Percentiles rank a stretch among this genome's conserved stretches.
phyloP scores from a whole-genome alignment of 768 basidiomycete genomes.

The Tephrocybe sp. region DNA sequence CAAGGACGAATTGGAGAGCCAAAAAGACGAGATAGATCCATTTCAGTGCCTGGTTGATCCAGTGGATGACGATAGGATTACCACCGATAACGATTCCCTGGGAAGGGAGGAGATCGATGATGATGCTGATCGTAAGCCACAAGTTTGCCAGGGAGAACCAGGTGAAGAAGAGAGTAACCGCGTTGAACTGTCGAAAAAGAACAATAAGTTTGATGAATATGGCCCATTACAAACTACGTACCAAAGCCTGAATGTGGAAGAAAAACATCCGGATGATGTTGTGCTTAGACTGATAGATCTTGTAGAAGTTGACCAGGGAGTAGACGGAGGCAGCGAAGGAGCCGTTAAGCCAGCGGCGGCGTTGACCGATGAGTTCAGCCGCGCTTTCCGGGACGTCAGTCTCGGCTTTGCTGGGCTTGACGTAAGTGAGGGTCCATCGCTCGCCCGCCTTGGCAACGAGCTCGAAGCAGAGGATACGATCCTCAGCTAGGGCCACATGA shows the following conservation, averaged over 20 bases:
- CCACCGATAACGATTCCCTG: slow-evolving; percentile 68
- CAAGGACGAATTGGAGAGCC: slow-evolving; percentile 60
- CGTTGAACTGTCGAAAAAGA: slow-evolving; percentile 63
- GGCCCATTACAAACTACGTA: slow-evolving; percentile 34
- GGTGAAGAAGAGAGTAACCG: slow-evolving; percentile 81
- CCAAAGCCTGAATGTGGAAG: slow-evolving; percentile 89
- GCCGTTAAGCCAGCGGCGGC: slow-evolving; percentile 95
- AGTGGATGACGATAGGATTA: slow-evolving; percentile 70
- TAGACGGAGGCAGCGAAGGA: slow-evolving; percentile 94
- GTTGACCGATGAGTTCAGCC: slow-evolving; percentile 90
- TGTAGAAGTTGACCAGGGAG: slow-evolving; percentile 87
- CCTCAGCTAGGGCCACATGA: slow-evolving; percentile 57
- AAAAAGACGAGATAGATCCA: slow-evolving; percentile 91
- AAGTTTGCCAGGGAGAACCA: slow-evolving; percentile 94
- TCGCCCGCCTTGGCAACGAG: slow-evolving; percentile 88
- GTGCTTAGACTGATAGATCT: slow-evolving; percentile 83
- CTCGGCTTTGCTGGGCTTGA: slow-evolving; percentile 94
- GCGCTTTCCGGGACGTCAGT: slow-evolving; percentile 94
- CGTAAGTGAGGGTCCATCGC: slow-evolving; percentile 84
- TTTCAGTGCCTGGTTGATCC: slow-evolving; percentile 80
- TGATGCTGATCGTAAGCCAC: slow-evolving; percentile 94
- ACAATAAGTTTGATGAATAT: neutral
- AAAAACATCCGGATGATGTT: slow-evolving; percentile 92
- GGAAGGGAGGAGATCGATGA: slow-evolving; percentile 80
- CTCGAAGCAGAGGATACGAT: slow-evolving; percentile 97